These are phyloP conservation scores for Aspergillus clavatus DNA, from an alignment of 2,329 filamentous ascomycete species.

Conservation along the genomic window DNA sequence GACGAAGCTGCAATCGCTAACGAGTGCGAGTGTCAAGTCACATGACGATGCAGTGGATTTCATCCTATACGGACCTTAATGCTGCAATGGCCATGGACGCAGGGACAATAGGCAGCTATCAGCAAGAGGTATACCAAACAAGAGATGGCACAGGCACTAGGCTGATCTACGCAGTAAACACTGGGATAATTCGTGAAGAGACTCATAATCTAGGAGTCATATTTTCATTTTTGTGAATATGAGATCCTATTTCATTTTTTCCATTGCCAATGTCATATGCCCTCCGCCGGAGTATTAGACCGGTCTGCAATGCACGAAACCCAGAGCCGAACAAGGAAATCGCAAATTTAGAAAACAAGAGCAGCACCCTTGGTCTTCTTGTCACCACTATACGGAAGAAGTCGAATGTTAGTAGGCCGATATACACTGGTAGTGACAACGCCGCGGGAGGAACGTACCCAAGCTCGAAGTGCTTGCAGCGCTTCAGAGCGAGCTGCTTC, in stretches of 20 bases:
- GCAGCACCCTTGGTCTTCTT: constrained; percentile 99
- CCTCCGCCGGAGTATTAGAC: constrained; percentile 30
- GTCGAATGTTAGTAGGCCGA: constrained; percentile 37
- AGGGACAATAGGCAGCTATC: neutral
- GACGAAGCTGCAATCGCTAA: no score
- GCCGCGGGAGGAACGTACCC: constrained; percentile 62
- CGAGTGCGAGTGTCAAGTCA: no score
- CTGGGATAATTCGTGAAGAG: constrained; percentile 19
- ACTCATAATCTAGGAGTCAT: constrained; percentile 35
- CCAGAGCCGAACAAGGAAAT: constrained; percentile 42
- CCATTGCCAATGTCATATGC: constrained; percentile 39
- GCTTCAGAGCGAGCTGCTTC: constrained; percentile 95
- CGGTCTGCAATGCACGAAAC: constrained; percentile 37
- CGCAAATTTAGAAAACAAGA: constrained; percentile 87
- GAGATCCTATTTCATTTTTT: constrained; percentile 41
- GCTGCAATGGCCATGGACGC: no score
- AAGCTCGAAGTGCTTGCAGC: constrained; percentile 99
- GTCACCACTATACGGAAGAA: constrained; percentile 70
- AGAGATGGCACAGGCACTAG: neutral
- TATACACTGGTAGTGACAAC: neutral
- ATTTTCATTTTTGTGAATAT: constrained; percentile 34
- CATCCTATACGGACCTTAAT: no score
- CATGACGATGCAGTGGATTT: no score
- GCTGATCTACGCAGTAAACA: neutral
- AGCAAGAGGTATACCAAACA: neutral